These are phyloP conservation scores for Neurospora sublineolata DNA, from an alignment of 495 filamentous ascomycete genomes.

Conservation along the genomic window DNA sequence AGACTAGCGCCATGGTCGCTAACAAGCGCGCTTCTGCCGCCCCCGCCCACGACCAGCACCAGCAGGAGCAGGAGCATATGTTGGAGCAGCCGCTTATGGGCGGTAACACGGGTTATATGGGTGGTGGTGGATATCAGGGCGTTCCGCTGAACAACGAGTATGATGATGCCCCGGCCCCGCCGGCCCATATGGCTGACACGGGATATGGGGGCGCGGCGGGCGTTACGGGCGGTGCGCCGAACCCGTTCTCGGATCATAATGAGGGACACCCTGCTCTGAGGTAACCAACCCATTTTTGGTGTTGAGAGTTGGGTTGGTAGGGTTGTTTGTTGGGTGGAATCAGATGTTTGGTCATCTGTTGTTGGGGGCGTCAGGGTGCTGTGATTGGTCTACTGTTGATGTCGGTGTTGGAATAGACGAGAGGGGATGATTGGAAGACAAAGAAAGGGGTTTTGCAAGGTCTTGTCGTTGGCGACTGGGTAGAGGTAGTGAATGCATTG, in stretches of 20 bases:
- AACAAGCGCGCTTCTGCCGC: slow-evolving; percentile 11
- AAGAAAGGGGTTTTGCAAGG: neutral
- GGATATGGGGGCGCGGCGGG: neutral
- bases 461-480: neutral
- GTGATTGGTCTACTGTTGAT: neutral
- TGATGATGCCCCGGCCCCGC: neutral
- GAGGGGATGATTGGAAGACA: neutral
- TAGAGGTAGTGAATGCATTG: neutral
- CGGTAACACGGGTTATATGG: neutral
- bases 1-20: slow-evolving; percentile 11
- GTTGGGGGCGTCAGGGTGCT: neutral
- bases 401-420: neutral
- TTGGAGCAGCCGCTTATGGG: slow-evolving; percentile 23
- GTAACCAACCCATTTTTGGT: neutral
- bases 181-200: neutral
- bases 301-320: neutral
- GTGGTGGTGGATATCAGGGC: neutral
- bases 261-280: neutral
- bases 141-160: neutral
- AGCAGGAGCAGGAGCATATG: neutral
- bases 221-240: neutral
- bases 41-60: neutral
- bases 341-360: neutral
- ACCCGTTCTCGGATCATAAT: neutral
- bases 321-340: neutral